Evolutionary conservation across 2,329 filamentous ascomycete genomes (phyloP), one percentile per base, ranked within the genome.

Genomic region (Aspergillus sp.): DNA sequence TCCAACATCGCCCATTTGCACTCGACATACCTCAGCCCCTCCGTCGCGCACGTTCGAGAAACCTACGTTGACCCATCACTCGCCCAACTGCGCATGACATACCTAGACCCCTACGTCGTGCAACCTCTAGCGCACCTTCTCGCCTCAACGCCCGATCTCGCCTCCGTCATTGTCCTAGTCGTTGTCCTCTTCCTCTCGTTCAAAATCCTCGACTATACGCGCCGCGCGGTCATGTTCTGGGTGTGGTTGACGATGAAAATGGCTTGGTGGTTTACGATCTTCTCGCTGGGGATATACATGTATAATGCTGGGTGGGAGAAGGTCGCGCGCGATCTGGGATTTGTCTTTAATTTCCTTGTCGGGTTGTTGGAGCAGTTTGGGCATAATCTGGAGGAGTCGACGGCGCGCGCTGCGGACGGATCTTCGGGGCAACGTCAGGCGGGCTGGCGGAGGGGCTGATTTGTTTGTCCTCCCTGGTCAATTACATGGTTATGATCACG

Each of bases 161-260:
- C 71, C 44, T 72, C 74, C 12, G 61, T 77, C 18, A 51, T 75
- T 7, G 56, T 87, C 8, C 77, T 90, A 4, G 74, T 88, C 44
- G 64, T 86, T 30, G 75, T 86, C 55, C 73, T 93, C 51, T 79
- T 91, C 69, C 71, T 93, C 56, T 81, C 80, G 12, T 74, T 88
- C 58, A 83, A 85, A 62, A 78, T 95, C 42, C 76, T 88, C 62
- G 83, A 87, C 70, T 88, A 89, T 77, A 78, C 91, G 17, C 85
- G 87, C 60, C 84, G 90, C 59, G 76, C 91, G 18, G 80, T 96
- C 57, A 78, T 91, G 68, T 96, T 87, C 78, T 91, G 91, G 85
- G 84, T 91, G 52, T 79, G 83, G n/a, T 69, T 96, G 55, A 80
- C 81, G 11, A 72, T 90, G 61, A 77, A 83, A 22, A 64, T 91